These are phyloP conservation scores for Xenosphaeropsis pyriputrescens DNA, from an alignment of 2,329 filamentous ascomycete genomes.

Conservation along the genomic window DNA sequence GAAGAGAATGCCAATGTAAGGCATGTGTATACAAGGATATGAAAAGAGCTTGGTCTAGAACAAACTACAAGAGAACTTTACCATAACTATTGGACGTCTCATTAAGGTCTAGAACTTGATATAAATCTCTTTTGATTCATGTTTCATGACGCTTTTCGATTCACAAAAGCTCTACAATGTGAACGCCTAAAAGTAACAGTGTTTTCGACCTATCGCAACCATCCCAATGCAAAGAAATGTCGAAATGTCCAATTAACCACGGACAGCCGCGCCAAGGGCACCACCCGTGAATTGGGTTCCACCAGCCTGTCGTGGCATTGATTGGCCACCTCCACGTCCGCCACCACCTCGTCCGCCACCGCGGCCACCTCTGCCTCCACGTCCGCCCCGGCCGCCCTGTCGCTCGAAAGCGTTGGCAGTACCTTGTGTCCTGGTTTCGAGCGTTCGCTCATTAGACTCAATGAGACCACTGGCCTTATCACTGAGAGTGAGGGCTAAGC, in stretches of 20 bases:
- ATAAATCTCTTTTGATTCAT: neutral
- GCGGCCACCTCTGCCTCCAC: conserved; percentile 53
- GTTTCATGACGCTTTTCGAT: neutral
- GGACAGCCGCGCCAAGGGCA: conserved; percentile 55
- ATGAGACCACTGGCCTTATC: conserved; percentile 96
- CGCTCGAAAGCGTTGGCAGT: conserved; percentile 91
- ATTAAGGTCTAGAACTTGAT: neutral
- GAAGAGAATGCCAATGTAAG: conserved; percentile 49
- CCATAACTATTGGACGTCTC: too few species aligned
- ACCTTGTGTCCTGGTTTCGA: conserved; percentile 94
- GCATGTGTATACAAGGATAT: neutral
- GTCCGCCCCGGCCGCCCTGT: conserved; percentile 64
- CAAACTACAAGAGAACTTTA: too few species aligned
- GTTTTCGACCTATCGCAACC: conserved; percentile 8
- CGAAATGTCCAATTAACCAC: conserved; percentile 29
- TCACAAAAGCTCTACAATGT: conserved; percentile 12
- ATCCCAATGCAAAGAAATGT: conserved; percentile 15
- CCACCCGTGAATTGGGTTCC: conserved; percentile 74
- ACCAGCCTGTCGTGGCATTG: conserved; percentile 50
- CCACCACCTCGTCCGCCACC: conserved; percentile 43
- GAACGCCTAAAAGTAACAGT: conserved; percentile 16
- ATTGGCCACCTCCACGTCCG: conserved; percentile 41
- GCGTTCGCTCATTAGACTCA: conserved; percentile 91
- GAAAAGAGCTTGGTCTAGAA: neutral
- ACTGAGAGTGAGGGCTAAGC: conserved; percentile 79